Conservation (phyloP, 179 eudicot genomes). For the Heliamphora pulchella region DNA sequence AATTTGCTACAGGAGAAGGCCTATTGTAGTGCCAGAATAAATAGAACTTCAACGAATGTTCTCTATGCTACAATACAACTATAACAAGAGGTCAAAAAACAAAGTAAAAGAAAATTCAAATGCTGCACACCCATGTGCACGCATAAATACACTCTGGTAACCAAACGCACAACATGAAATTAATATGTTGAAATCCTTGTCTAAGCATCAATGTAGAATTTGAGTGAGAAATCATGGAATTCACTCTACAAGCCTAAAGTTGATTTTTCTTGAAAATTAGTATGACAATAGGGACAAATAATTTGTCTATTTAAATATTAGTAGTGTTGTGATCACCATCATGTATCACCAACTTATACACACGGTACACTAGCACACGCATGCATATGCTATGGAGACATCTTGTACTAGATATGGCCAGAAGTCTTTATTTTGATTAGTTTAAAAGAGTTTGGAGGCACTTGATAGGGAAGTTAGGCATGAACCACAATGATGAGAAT, state of each 20-base stretch:
- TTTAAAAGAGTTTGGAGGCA: not conserved
- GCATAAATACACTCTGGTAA: not conserved
- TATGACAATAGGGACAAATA: not conserved
- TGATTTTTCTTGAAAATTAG: not conserved
- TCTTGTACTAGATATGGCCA: not conserved
- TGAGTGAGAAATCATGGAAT: not conserved
- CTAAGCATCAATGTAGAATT: not conserved
- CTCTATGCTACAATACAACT: no score
- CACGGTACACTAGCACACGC: no score
- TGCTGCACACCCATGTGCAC: not conserved
- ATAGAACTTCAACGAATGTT: no score
- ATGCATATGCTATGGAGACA: no score
- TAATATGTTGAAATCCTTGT: not conserved
- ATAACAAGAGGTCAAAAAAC: no score
- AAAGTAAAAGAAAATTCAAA: no score
- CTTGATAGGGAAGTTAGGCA: not conserved
- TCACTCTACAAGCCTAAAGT: not conserved
- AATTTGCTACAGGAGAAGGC: no score
- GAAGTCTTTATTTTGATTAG: not conserved
- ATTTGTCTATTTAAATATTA: no score
- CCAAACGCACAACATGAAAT: not conserved
- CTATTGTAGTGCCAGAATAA: no score
- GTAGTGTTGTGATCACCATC: no score
- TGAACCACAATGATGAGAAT: not conserved
- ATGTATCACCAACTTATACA: no score